Base-by-base conservation (phyloP, 2,329 filamentous ascomycete species). In the Fusarium chlamydosporum region DNA sequence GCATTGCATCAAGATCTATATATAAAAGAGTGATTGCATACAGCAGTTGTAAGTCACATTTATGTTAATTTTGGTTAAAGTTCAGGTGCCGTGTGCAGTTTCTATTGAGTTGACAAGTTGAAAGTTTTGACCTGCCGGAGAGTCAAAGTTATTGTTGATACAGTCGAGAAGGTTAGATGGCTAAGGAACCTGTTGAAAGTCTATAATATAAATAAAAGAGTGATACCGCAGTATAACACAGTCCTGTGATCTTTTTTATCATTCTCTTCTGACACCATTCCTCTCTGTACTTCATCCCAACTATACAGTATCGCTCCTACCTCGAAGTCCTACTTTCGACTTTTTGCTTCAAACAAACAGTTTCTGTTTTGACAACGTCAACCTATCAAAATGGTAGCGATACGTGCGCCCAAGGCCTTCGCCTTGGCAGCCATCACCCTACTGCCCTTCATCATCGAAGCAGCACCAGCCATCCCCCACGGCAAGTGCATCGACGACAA, bases 361-460 rank as follows among this genome's bases (percentile, higher is more conserved):
- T 12, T 27, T 27, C 12, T 29, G 9, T 20, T 23, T 40, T 6
- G 5, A 51, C 12, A 51, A 20, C 13, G 13, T 40, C 16, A 8
- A n/a, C 11, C 5, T 34, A 29, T 18, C 9, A 40, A 29, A 40
- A 51, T 51, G 47, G 47, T 51, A 29, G 47, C 34, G 2, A 29
- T 16, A 29, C 12, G 13, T 35, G 26, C n/a, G 12, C n/a, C 26
- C 13, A 12, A 18, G 16, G 34, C 34, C 29, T 27, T 27, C 16
- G 34, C 34, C 12, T 15, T 38, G 34, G 15, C 18, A 35, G 47
- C 16, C 33, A 18, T 38, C 12, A 5, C 23, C 8, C 20, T 51
- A 27, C 33, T 51, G 37, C 33, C 47, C 16, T 40, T 51, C 34
- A 11, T 26, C 31, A 29, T 40, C 12, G 33, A 40, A 51, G 47